These are phyloP conservation scores for Rhizopus delemar DNA, from an alignment of 371 early-diverging fungal genomes.

Conservation along the genomic window DNA sequence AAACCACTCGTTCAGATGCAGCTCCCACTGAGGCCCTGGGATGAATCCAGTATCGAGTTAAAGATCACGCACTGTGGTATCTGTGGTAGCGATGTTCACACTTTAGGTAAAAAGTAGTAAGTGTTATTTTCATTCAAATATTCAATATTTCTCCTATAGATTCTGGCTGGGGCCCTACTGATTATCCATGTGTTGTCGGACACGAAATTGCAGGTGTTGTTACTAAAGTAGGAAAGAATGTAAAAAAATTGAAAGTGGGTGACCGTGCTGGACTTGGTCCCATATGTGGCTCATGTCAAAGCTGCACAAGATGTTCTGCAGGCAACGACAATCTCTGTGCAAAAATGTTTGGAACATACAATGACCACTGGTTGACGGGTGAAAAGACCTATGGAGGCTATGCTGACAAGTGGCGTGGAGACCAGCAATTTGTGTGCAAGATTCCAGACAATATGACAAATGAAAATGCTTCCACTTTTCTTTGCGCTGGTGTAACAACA, in stretches of 20 bases:
- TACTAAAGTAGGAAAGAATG: constrained; percentile 49
- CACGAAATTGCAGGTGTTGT: constrained; percentile 63
- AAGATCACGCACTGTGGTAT: constrained; percentile 56
- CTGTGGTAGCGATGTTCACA: constrained; percentile 56
- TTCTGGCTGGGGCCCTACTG: constrained; percentile 56
- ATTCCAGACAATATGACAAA: constrained; percentile 57
- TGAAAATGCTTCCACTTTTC: constrained; percentile 53
- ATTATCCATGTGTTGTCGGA: constrained; percentile 62
- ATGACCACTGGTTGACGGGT: constrained; percentile 54
- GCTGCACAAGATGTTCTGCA: constrained; percentile 40
- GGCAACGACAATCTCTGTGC: constrained; percentile 35
- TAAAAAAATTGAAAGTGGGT: constrained; percentile 53
- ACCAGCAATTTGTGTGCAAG: constrained; percentile 49
- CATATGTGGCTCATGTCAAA: constrained; percentile 42
- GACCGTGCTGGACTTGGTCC: constrained; percentile 72
- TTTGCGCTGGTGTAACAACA: constrained; percentile 61
- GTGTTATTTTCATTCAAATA: too few species aligned
- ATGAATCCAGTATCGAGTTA: constrained; percentile 51
- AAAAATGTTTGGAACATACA: constrained; percentile 60
- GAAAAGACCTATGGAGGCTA: constrained; percentile 61
- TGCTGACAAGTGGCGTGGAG: constrained; percentile 58
- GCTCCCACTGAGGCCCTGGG: constrained; percentile 39
- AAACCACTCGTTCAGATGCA: constrained; percentile 22
- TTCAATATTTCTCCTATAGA: constrained; percentile 54
- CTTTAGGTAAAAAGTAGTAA: constrained; percentile 13